Evolutionary conservation across 129 eudicot genomes (phyloP).

Genomic region (Flaveria linearis): DNA sequence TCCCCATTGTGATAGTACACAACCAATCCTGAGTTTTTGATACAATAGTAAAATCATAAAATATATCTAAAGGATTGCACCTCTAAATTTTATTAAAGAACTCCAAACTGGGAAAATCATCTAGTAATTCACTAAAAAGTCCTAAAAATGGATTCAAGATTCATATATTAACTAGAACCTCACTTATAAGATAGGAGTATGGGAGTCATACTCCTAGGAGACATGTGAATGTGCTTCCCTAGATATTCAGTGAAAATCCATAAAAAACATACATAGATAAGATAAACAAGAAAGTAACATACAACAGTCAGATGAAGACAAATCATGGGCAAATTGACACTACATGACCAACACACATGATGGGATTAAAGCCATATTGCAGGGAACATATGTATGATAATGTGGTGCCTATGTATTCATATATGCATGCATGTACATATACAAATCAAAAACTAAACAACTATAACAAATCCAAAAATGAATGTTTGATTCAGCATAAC

Average conservation of each 20-base stretch:
- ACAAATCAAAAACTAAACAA: constrained; percentile 8
- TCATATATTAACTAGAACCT: not conserved
- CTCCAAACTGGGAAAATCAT: constrained; percentile 8
- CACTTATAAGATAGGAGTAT: not conserved
- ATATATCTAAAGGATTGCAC: not conserved
- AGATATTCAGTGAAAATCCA: constrained; percentile 11
- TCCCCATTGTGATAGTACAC: not conserved
- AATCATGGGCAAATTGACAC: not conserved
- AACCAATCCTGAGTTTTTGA: not conserved
- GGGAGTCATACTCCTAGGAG: not conserved
- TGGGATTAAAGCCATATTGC: not conserved
- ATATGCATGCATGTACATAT: not conserved
- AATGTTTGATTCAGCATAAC: too few species aligned
- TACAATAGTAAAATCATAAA: not conserved
- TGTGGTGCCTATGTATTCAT: not conserved
- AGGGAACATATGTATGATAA: not conserved
- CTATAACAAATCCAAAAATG: not conserved
- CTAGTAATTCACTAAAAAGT: constrained; percentile 1
- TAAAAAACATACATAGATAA: constrained; percentile 9
- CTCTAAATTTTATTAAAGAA: not conserved
- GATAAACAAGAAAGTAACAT: not conserved
- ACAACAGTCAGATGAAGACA: constrained; percentile 12
- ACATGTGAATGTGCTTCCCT: constrained; percentile 25
- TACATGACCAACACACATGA: not conserved
- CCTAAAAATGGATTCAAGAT: not conserved